Conservation (phyloP, 2,329 filamentous ascomycete genomes). For the Sarocladium brachiariae region DNA sequence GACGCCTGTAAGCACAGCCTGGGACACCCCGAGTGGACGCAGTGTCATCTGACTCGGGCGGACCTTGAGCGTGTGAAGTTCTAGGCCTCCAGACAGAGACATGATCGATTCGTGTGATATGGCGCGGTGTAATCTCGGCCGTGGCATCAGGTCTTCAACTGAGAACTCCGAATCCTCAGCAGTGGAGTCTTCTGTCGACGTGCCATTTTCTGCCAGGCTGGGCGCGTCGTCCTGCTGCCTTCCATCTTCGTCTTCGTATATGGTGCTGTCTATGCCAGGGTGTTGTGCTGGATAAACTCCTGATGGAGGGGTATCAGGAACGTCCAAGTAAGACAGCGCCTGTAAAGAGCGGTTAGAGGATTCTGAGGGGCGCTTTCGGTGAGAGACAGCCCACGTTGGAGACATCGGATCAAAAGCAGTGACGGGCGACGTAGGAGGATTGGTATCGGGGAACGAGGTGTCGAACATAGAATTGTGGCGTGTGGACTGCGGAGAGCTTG, state of each 20-base stretch:
- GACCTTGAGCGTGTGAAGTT: conserved; percentile 75
- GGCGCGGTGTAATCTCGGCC: conserved; percentile 52
- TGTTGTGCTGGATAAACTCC: conserved; percentile 14
- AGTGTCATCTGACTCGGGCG: conserved; percentile 69
- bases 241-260: conserved; percentile 31
- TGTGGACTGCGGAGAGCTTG: conserved; percentile 74
- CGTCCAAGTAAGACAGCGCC: conserved; percentile 29
- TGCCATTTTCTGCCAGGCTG: conserved; percentile 19
- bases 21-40: conserved; percentile 44
- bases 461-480: conserved; percentile 76
- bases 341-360: conserved; percentile 45
- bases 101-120: conserved; percentile 84
- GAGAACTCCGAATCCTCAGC: conserved; percentile 23
- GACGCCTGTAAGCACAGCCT: conserved; percentile 52
- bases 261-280: conserved; percentile 22
- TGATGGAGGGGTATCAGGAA: conserved; percentile 18
- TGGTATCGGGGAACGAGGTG: conserved; percentile 49
- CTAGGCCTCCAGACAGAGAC: conserved; percentile 78
- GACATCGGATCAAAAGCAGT: conserved; percentile 67
- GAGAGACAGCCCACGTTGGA: conserved; percentile 43
- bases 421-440: conserved; percentile 73
- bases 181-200: conserved; percentile 28
- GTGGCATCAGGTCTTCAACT: conserved; percentile 30
- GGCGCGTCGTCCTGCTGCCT: conserved; percentile 15
- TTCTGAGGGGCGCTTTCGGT: conserved; percentile 51